Conservation (phyloP, 352 stramenopile genomes). For the Phytophthora constricta region DNA sequence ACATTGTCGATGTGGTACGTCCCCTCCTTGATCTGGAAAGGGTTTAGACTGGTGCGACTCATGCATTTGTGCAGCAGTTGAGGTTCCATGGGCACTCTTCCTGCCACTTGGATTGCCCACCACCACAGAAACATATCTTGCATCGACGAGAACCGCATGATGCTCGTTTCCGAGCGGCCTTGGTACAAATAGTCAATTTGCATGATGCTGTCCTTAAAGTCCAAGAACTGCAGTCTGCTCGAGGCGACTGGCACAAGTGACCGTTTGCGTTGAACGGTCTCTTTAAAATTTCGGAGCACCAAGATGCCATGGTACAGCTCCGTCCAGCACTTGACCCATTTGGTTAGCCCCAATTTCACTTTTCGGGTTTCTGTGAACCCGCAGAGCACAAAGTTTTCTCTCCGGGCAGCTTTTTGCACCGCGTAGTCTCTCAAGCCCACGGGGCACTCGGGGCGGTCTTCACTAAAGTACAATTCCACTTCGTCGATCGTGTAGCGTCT, state of each 20-base stretch:
- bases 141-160: slow-evolving; percentile 60
- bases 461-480: slow-evolving; percentile 70
- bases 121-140: slow-evolving; percentile 80
- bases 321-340: slow-evolving; percentile 64
- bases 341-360: slow-evolving; percentile 49
- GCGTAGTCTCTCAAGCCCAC: slow-evolving; percentile 49
- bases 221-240: slow-evolving; percentile 54
- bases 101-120: slow-evolving; percentile 74
- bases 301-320: slow-evolving; percentile 77
- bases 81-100: slow-evolving; percentile 49
- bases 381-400: slow-evolving; percentile 61
- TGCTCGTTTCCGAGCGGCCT: slow-evolving; percentile 42
- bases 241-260: slow-evolving; percentile 57
- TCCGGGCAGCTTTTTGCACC: slow-evolving; percentile 52
- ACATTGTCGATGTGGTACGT: slow-evolving; percentile 66
- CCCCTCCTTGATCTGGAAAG: slow-evolving; percentile 60
- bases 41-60: slow-evolving; percentile 46
- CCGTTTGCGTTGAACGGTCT: slow-evolving; percentile 65
- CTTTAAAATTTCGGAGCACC: slow-evolving; percentile 61
- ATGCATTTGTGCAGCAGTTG: slow-evolving; percentile 59
- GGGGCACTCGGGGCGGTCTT: slow-evolving; percentile 46
- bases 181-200: slow-evolving; percentile 73
- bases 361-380: slow-evolving; percentile 54
- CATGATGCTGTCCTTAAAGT: slow-evolving; percentile 57
- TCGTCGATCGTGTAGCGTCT: slow-evolving; percentile 68